A percentile compares a stretch with the other conserved stretches of the same genome.
phyloP scores from a whole-genome alignment of 2,329 filamentous ascomycete species.

The Ascochyta fabae region DNA sequence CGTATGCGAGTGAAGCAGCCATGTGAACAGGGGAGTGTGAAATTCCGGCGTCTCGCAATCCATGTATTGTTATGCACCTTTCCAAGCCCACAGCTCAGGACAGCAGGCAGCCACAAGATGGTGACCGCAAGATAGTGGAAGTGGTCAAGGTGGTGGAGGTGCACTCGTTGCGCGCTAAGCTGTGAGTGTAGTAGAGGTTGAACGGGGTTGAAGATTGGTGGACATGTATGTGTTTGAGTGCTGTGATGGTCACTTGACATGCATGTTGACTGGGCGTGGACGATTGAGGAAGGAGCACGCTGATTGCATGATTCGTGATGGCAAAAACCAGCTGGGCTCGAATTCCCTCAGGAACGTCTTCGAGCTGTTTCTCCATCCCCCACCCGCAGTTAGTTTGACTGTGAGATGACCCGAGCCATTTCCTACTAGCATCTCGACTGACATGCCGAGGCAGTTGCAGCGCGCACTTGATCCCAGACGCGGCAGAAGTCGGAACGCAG shows the following conservation, averaged over 20 bases:
- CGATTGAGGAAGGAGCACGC: neutral
- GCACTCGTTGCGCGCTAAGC: slow-evolving; percentile 14
- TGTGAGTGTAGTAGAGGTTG: neutral
- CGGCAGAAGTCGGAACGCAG: slow-evolving; percentile 22
- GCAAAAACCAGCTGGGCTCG: too few relatives aligned
- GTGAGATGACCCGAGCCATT: slow-evolving; percentile 5
- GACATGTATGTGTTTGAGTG: too few relatives aligned
- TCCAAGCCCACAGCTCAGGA: slow-evolving; percentile 9
- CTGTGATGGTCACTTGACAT: too few relatives aligned
- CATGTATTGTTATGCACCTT: slow-evolving; percentile 23
- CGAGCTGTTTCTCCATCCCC: neutral
- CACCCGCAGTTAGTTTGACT: neutral
- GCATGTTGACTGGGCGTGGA: neutral
- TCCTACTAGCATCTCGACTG: slow-evolving; percentile 3
- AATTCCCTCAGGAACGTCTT: neutral
- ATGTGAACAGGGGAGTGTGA: slow-evolving; percentile 15
- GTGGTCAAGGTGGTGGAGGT: slow-evolving; percentile 3
- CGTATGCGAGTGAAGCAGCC: slow-evolving; percentile 36
- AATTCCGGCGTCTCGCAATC: neutral
- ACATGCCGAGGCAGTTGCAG: slow-evolving; percentile 20
- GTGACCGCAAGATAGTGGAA: neutral
- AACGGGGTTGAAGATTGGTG: neutral
- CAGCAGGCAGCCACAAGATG: neutral
- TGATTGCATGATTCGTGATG: neutral
- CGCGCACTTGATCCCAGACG: slow-evolving; percentile 1